Evolutionary conservation across 441 rosid genomes (phyloP), one percentile per base, ranked within the genome.

Genomic region (Arabidopsis lyrata): DNA sequence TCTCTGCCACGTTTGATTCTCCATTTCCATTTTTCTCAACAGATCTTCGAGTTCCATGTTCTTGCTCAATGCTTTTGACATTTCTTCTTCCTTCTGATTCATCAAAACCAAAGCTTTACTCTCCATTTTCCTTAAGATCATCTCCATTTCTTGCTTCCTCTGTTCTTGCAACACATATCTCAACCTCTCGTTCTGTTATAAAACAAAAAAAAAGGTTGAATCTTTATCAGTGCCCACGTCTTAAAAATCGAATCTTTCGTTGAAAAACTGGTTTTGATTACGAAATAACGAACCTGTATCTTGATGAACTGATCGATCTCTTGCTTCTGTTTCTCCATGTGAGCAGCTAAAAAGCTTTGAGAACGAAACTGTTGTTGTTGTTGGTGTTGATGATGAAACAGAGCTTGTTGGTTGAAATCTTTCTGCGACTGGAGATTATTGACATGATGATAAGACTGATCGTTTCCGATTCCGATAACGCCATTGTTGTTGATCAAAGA

Each of bases 1-100:
- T 59, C 85, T 87, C 76, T 87, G 90, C 96, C 93, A 91, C 1
- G 85, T 74, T 20, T 75, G 90, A 27, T 60, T 86, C 81, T 94
- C 98, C 75, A 78, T 75, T 72, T 94, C 95, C 52, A 91, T 70
- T 54, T 63, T 86, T 41, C 68, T 77, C 77, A 90, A 20, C 49
- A 83, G 56, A 66, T 72, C 81, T 50, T 91, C 86, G 2, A 91
- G 87, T 56, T 91, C 95, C 79, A 72, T 74, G 66, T 85, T 65
- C 73, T 81, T 86, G 47, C 72, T 85, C 5, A 77, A 41, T 1
- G 89, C 90, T 29, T 57, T 80, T 0, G 84, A 77, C 32, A 91
- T 88, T 75, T 87, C 89, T 52, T 87, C 90, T 35, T 94, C 95
- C 61, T 85, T 93, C 16, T 83, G 88, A 31, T 63, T 73, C 57